phyloP scores from a whole-genome alignment of 768 basidiomycete genomes.

The Lactarius evosmus region DNA sequence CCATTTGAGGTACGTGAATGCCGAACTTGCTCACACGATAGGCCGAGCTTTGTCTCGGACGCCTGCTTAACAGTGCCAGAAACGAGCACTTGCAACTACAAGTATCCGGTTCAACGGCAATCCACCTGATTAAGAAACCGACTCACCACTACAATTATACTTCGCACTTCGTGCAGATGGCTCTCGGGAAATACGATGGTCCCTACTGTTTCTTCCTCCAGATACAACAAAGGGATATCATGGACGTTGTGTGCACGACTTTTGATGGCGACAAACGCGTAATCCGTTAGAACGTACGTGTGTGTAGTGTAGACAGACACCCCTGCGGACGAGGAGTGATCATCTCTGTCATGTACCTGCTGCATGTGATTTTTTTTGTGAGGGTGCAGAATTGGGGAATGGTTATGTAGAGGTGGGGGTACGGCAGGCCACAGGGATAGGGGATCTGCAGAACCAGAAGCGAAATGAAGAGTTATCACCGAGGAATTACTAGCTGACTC shows the following conservation, averaged over 20 bases:
- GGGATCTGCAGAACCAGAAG: not conserved
- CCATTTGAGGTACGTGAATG: not conserved
- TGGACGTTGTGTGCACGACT: slow-evolving; percentile 10
- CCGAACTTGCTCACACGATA: slow-evolving; percentile 7
- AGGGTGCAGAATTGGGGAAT: not conserved
- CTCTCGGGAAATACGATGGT: slow-evolving; percentile 5
- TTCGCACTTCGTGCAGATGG: slow-evolving; percentile 3
- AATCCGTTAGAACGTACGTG: not conserved
- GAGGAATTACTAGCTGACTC: no score
- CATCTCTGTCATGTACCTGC: not conserved
- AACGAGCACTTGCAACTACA: slow-evolving; percentile 7
- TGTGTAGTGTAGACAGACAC: not conserved
- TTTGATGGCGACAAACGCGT: slow-evolving; percentile 9
- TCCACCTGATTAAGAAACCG: no score
- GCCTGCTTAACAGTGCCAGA: not conserved
- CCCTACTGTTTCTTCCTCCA: slow-evolving; percentile 19
- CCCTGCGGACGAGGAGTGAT: not conserved
- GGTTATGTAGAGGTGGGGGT: not conserved
- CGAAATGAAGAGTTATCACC: no score
- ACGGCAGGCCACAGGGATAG: not conserved
- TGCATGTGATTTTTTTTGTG: not conserved
- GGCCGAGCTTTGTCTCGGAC: not conserved
- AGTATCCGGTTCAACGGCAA: not conserved
- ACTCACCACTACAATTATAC: slow-evolving; percentile 21
- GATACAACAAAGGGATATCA: slow-evolving; percentile 8